Conservation (phyloP, 306 rosid genomes). For the Fragaria vesca region DNA sequence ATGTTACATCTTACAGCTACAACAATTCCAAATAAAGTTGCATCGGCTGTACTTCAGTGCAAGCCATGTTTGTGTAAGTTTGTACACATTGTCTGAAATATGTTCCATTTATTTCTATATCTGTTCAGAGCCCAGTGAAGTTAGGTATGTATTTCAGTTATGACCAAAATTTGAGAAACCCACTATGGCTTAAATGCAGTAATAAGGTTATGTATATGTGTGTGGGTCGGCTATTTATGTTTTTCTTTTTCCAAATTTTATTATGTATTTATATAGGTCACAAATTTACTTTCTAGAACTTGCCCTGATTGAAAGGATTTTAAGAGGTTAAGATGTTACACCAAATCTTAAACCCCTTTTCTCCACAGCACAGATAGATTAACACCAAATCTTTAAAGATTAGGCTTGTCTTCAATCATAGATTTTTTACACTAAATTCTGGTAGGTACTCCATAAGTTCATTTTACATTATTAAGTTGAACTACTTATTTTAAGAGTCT, state of each 20-base stretch:
- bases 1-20: constrained; percentile 6
- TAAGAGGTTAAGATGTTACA: neutral
- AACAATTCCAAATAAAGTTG: neutral
- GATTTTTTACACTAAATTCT: neutral
- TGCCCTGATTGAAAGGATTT: neutral
- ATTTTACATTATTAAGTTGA: neutral
- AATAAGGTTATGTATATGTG: neutral
- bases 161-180: neutral
- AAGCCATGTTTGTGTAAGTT: neutral
- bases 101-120: neutral
- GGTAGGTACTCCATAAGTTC: neutral
- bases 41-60: constrained; percentile 8
- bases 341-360: neutral
- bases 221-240: neutral
- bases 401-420: neutral
- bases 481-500: neutral
- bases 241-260: neutral
- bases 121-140: neutral
- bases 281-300: neutral
- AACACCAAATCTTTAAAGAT: neutral
- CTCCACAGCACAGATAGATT: neutral
- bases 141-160: neutral
- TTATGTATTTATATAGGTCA: neutral
- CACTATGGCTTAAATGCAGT: neutral
- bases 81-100: constrained; percentile 13